phyloP scores from a whole-genome alignment of 768 basidiomycete species.

The Plicaturopsis crispa region DNA sequence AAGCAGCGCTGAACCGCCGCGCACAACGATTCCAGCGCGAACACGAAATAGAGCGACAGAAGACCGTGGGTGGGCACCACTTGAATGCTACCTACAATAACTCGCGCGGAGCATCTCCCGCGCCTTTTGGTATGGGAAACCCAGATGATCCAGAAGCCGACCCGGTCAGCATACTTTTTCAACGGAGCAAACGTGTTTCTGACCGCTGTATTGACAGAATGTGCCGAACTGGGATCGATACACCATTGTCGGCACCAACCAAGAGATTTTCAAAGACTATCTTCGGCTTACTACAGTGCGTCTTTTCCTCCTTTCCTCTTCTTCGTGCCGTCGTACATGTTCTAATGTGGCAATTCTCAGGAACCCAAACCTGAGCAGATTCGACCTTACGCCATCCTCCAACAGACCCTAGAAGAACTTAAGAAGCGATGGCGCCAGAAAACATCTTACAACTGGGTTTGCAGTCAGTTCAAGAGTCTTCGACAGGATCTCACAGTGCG shows the following conservation, averaged over 20 bases:
- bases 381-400: slow-evolving; percentile 78
- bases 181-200: not conserved
- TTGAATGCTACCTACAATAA: slow-evolving; percentile 41
- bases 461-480: slow-evolving; percentile 96
- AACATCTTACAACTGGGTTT: slow-evolving; percentile 77
- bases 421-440: slow-evolving; percentile 86
- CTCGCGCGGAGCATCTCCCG: slow-evolving; percentile 45
- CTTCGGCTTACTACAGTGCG: slow-evolving; percentile 84
- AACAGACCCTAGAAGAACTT: slow-evolving; percentile 78
- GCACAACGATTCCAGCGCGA: slow-evolving; percentile 89
- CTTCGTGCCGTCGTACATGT: not conserved
- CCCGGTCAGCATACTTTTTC: slow-evolving; percentile 40
- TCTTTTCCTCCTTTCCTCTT: slow-evolving; percentile 3
- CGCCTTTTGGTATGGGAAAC: slow-evolving; percentile 30
- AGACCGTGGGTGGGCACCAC: slow-evolving; percentile 30
- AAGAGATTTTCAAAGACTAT: slow-evolving; percentile 92
- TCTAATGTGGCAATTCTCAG: too few relatives aligned
- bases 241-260: slow-evolving; percentile 90
- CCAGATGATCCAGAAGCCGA: slow-evolving; percentile 67
- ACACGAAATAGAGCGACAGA: slow-evolving; percentile 78
- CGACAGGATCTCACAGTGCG: slow-evolving; percentile 96
- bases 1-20: slow-evolving; percentile 63
- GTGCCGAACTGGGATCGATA: slow-evolving; percentile 94
- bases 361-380: slow-evolving; percentile 94
- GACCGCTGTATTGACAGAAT: slow-evolving; percentile 46